Percentiles rank a stretch among this genome's conserved stretches.
Evolutionary conservation across 306 rosid genomes (phyloP).

Genomic region (Vicia sativa): DNA sequence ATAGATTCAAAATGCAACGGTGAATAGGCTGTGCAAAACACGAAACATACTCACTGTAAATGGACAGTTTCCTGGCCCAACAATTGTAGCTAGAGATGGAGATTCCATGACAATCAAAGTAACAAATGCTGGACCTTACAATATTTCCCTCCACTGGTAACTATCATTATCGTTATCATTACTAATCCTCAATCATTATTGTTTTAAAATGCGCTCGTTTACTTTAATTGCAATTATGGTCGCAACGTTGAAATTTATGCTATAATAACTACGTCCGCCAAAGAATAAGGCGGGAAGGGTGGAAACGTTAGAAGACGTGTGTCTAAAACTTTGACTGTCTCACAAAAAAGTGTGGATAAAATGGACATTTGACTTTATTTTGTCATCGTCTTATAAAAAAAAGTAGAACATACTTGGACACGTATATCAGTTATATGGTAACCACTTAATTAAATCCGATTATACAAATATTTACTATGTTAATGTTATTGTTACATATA

Average conservation of each 20-base stretch:
- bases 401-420: not conserved
- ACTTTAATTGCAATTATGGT: not conserved
- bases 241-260: not conserved
- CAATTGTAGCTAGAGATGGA: constrained; percentile 63
- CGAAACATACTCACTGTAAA: constrained; percentile 70
- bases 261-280: no score
- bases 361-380: not conserved
- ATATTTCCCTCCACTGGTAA: constrained; percentile 80
- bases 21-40: constrained; percentile 87
- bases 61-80: constrained; percentile 87
- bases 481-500: not conserved
- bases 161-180: constrained; percentile 1
- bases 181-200: not conserved
- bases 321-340: no score
- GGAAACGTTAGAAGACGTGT: no score
- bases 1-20: constrained; percentile 58
- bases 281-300: no score
- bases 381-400: not conserved
- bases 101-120: constrained; percentile 75
- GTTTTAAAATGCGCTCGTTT: not conserved
- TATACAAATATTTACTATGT: not conserved
- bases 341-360: no score
- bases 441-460: not conserved
- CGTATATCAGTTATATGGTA: not conserved
- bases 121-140: constrained; percentile 62